Evolutionary conservation across 1,139 yeast genomes (phyloP), one percentile per base, ranked within the genome.

Genomic region (Yamadazyma aaseri): DNA sequence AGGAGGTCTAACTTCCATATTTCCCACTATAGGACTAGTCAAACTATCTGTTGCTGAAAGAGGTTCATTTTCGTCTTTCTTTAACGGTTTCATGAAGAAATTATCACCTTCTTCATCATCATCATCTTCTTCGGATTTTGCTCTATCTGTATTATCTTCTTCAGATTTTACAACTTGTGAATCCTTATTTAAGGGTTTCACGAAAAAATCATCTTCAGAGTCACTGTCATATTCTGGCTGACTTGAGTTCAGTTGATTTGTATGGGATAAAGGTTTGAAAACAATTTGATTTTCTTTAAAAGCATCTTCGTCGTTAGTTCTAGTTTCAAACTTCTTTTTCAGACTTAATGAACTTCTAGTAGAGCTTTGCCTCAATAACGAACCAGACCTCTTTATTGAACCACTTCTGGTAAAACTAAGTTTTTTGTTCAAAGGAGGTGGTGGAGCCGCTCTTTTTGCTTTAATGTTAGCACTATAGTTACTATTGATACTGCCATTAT

Each of bases 1-100:
- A 0, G 98, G 90, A 2, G 99, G 99, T 53, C 98, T 78, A 5
- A 92, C 82, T 8, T 47, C 52, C 73, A 69, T 66, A 67, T 63
- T 42, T 3, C 16, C 27, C 9, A 20, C 24, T n/a, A 31, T 11
- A 12, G 29, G 24, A 20, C 32, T 29, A 3, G 15, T 18, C 9
- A 17, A 5, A 17, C 23, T 17, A 5, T 13, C 24, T 7, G 24
- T 15, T 10, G 21, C 17, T 10, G 15, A 17, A 15, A n/a, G 20
- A 14, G 22, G 28, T 3, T 22, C 23, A 10, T 23, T 14, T 22
- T 2, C 26, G 27, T 23, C 25, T 20, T 20, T 20, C 11, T 20
- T 45, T 26, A 55, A 36, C 5, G 62, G 60, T 36, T 56, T 58
- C 45, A 56, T 50, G 35, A 59, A 58, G 35, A 60, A 60, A 14